Base-by-base conservation (phyloP, 2,329 filamentous ascomycete genomes). In the Phialophora expanda region DNA sequence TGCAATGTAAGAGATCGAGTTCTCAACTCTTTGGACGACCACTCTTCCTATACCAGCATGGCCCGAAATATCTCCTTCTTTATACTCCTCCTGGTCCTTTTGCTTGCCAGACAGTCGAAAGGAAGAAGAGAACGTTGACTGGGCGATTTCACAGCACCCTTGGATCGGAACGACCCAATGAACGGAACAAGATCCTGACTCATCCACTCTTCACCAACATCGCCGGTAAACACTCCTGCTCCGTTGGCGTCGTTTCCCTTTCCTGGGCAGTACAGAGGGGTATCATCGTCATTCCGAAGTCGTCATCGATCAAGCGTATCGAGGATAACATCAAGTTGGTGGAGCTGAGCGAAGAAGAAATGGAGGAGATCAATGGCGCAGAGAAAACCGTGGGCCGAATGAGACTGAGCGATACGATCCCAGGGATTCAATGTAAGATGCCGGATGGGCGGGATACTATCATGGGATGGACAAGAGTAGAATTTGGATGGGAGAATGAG, bases 211-310 rank as follows among this genome's bases (percentile, higher is more conserved):
- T 75, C 61, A 65, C 62, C 30, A 51, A 55, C 57, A 74, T 75
- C 26, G 73, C 73, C 17, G 58, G 71, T 54, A 68, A 66, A 0
- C 72, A 75, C 50, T 58, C 57, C 12, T 68, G 67, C 61, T 74
- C 73, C 2, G 46, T 72, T 7, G 73, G 71, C 55, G 73, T 74
- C 5, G 70, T 74, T 2, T 73, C 71, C 72, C 74, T 85, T 3
- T 79, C 77, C 2, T 85, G 83, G 83, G 80, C 79, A 0, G 72
- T 82, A 8, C 75, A 77, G 64, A 73, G 82, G 14, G 80, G 79
- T 8, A 81, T 79, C 1, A 74, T 76, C 54, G 79, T 84, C 2
- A 84, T 85, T 53, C 83, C 83, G 0, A 84, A 84, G 74, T 81
- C 77, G 55, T 76, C 74, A 1, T 78, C 80, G 61, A 75, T 77